These are phyloP conservation scores for Thermothielavioides terrestris DNA, from an alignment of 495 filamentous ascomycete species.

Conservation along the genomic window DNA sequence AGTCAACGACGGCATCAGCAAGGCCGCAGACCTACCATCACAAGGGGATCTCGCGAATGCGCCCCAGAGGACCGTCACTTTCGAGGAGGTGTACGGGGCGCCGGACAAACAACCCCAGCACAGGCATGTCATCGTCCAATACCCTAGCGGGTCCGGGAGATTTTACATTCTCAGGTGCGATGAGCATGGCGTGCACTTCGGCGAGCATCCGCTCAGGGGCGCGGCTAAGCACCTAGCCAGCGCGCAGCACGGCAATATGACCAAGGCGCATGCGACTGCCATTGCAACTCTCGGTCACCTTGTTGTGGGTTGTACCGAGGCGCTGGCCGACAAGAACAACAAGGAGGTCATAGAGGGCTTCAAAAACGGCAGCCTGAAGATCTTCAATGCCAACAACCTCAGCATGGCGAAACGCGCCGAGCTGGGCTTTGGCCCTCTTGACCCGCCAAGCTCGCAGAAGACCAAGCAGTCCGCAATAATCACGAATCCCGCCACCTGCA, in stretches of 20 bases:
- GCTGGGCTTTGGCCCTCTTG: constrained; percentile 9
- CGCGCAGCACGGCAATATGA: constrained; percentile 24
- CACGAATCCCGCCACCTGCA: constrained; percentile 9
- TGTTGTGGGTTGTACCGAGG: constrained; percentile 25
- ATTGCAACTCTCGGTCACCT: constrained; percentile 29
- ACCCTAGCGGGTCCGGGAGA: constrained; percentile 10
- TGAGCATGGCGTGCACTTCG: constrained; percentile 35
- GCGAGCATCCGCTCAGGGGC: constrained; percentile 29
- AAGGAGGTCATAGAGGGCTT: constrained; percentile 20
- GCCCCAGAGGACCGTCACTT: constrained; percentile 24
- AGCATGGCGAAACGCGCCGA: constrained; percentile 10
- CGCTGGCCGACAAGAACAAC: constrained; percentile 29
- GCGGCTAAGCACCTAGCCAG: constrained; percentile 37
- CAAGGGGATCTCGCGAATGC: background rate
- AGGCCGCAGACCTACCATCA: background rate
- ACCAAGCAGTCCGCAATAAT: constrained; percentile 7
- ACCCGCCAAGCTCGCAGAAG: background rate
- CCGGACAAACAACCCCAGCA: constrained; percentile 23
- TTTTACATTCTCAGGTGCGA: constrained; percentile 41
- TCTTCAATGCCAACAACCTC: constrained; percentile 23
- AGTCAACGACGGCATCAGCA: background rate
- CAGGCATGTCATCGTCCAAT: constrained; percentile 37
- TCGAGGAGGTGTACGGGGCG: constrained; percentile 32
- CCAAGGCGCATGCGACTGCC: constrained; percentile 25
- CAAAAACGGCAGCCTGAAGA: constrained; percentile 22